These are phyloP conservation scores for Asterochloris erici DNA, from an alignment of 139 green algal genomes.

Conservation along the genomic window DNA sequence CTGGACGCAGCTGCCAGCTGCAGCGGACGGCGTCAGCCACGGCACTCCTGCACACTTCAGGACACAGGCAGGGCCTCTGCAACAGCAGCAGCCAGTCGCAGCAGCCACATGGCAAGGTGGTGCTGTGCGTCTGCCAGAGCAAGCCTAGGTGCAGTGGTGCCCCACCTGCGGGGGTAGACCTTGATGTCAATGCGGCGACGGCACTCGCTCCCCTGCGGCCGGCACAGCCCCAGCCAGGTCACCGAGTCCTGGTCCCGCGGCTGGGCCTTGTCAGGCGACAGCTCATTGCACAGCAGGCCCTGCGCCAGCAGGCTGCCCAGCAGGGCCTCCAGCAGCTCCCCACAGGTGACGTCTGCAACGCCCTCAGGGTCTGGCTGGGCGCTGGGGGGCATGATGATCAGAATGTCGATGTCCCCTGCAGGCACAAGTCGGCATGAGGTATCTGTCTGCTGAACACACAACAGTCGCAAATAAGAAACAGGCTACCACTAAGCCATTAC, in stretches of 20 bases:
- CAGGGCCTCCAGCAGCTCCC: constrained; percentile 18
- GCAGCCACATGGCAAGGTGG: neutral
- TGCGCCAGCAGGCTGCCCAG: constrained; percentile 20
- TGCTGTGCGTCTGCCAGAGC: neutral
- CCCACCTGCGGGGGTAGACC: constrained; percentile 33
- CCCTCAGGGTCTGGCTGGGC: neutral
- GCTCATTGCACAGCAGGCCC: constrained; percentile 33
- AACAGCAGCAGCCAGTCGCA: no score
- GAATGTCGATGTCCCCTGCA: constrained; percentile 50
- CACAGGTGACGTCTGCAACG: neutral
- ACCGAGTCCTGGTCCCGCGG: neutral
- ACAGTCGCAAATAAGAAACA: neutral
- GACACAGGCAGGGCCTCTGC: no score
- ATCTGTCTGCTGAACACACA: neutral
- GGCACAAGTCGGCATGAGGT: no score
- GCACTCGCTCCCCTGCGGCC: constrained; percentile 10
- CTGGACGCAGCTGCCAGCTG: neutral
- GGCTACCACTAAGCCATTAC: no score
- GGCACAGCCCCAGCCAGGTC: constrained; percentile 58
- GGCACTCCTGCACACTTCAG: no score
- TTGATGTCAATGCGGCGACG: constrained; percentile 62
- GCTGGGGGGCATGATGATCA: constrained; percentile 30
- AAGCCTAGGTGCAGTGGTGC: neutral
- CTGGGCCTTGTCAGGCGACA: constrained; percentile 6
- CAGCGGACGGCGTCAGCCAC: no score